phyloP scores from a whole-genome alignment of 768 basidiomycete species.

The Phlebiopsis flavidoalba region DNA sequence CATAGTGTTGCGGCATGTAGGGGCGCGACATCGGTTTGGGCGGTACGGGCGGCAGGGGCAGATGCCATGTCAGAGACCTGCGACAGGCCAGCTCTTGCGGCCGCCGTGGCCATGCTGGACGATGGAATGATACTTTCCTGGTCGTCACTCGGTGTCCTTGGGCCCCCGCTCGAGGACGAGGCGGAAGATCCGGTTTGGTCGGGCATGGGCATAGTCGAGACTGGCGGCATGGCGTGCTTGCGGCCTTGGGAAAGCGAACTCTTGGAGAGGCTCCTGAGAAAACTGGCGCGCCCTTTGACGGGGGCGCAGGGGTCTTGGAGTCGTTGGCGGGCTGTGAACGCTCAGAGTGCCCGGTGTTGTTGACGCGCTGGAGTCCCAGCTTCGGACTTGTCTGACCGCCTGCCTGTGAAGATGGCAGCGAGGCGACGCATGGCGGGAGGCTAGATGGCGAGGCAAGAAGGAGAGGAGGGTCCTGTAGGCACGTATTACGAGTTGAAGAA shows the following conservation, averaged over 20 bases:
- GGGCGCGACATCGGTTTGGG: conserved; percentile 4
- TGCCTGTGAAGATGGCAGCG: conserved; percentile 47
- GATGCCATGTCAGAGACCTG: background rate
- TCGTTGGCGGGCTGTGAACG: background rate
- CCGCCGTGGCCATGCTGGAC: background rate
- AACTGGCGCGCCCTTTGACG: conserved; percentile 12
- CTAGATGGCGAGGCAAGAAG: conserved; percentile 12
- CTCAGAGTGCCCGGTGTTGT: conserved; percentile 5
- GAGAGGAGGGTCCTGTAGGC: background rate
- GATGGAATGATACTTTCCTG: conserved; percentile 9
- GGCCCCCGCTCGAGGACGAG: conserved; percentile 57
- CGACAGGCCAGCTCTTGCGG: conserved; percentile 1
- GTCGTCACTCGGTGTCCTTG: conserved; percentile 57
- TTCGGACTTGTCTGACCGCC: conserved; percentile 38
- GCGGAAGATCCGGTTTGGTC: conserved; percentile 25
- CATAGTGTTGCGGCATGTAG: conserved; percentile 4
- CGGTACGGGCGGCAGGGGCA: background rate
- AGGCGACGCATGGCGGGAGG: conserved; percentile 53
- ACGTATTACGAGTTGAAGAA: background rate
- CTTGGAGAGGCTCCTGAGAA: conserved; percentile 21
- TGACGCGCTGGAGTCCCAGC: conserved; percentile 20
- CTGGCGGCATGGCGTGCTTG: conserved; percentile 1
- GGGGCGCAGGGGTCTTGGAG: conserved; percentile 10
- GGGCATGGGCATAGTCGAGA: conserved; percentile 20
- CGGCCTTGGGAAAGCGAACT: background rate